Conservation (phyloP, 1,284 basidiomycete species). For the Cryptococcus neoformans region DNA sequence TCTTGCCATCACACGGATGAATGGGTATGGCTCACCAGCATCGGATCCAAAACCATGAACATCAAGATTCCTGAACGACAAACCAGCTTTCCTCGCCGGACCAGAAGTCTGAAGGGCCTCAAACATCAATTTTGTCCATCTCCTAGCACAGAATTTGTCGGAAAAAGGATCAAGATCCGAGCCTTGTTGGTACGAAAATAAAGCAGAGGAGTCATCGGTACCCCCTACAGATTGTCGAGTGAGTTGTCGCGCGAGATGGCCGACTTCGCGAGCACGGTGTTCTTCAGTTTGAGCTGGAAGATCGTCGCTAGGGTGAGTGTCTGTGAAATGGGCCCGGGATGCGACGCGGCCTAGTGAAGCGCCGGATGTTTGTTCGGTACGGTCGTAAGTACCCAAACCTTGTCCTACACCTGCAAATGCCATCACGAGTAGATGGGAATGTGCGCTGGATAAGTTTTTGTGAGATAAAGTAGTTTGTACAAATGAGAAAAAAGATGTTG, state of each 20-base stretch:
- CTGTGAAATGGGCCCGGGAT: neutral
- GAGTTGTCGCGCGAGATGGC: constrained; percentile 22
- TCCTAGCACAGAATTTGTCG: constrained; percentile 48
- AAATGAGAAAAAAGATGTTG: no score
- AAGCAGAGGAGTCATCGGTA: no score
- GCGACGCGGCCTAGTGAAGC: neutral
- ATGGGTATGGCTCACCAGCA: constrained; percentile 20
- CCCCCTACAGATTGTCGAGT: constrained; percentile 41
- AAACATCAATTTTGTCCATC: constrained; percentile 47
- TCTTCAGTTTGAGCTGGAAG: constrained; percentile 1
- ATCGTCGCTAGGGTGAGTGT: constrained; percentile 1
- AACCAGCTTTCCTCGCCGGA: constrained; percentile 44
- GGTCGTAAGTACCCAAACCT: constrained; percentile 3
- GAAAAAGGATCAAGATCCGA: constrained; percentile 51
- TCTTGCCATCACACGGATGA: no score
- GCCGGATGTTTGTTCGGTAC: constrained; percentile 3
- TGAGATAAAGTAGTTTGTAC: no score
- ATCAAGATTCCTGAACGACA: constrained; percentile 50
- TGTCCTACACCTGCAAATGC: no score
- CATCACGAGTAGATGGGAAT: no score
- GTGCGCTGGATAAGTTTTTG: no score
- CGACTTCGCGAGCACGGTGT: neutral
- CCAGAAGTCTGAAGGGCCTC: constrained; percentile 28
- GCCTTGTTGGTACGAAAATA: constrained; percentile 37
- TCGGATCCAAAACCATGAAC: constrained; percentile 50